These are phyloP conservation scores for Harringtonia lauricola DNA, from an alignment of 2,329 filamentous ascomycete genomes.

Conservation along the genomic window DNA sequence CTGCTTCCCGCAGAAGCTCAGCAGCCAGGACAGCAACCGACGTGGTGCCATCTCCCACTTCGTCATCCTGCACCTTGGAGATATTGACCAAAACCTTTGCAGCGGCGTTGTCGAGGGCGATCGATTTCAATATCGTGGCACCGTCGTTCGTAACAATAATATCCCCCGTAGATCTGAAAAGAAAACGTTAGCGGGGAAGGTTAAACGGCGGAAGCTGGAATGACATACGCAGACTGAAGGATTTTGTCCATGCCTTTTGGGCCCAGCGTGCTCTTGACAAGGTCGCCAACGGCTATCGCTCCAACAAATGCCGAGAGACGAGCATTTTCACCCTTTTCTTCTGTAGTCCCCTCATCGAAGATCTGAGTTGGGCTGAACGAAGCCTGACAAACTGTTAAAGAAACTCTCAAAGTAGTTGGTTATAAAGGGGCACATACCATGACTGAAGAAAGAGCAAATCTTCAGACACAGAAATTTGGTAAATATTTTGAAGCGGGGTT, in stretches of 20 bases:
- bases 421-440: no score
- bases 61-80: constrained; percentile 97
- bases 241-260: constrained; percentile 99
- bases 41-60: constrained; percentile 95
- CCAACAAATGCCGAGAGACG: constrained; percentile 97
- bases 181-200: not conserved
- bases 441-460: not conserved
- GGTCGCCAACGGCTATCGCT: constrained; percentile 91
- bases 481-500: not conserved
- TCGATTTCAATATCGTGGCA: constrained; percentile 95
- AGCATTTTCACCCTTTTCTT: constrained; percentile 99
- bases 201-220: not conserved
- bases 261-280: constrained; percentile 94
- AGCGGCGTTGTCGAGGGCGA: constrained; percentile 95
- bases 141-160: constrained; percentile 99
- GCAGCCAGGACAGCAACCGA: constrained; percentile 95
- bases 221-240: constrained; percentile 71
- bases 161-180: constrained; percentile 72
- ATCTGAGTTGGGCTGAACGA: constrained; percentile 90
- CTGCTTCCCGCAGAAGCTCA: constrained; percentile 88
- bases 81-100: constrained; percentile 99
- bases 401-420: no score
- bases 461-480: not conserved
- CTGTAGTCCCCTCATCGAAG: constrained; percentile 91
- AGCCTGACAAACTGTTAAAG: constrained; percentile 23